Conservation (phyloP, 2,329 filamentous ascomycete species). For the Aspergillus carbonarius region DNA sequence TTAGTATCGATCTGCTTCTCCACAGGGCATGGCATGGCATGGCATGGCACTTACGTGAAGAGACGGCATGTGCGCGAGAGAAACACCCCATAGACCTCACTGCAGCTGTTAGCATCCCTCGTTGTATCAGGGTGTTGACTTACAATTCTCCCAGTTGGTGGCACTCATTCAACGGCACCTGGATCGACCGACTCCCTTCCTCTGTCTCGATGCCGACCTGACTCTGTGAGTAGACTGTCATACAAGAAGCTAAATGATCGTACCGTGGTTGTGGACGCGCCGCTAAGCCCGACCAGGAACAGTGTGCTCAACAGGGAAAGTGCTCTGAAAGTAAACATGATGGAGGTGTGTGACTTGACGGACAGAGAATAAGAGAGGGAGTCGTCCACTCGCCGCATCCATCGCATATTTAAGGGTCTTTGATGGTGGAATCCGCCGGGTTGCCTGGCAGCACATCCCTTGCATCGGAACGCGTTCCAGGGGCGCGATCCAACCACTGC, state of each 20-base stretch:
- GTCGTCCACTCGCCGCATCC: too few species aligned
- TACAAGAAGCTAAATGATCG: not conserved
- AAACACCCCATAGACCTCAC: conserved; percentile 9
- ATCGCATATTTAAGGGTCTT: not conserved
- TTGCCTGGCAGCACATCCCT: not conserved
- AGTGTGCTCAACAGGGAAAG: not conserved
- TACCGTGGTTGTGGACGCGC: not conserved
- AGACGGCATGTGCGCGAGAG: conserved; percentile 11
- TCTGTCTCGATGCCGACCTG: not conserved
- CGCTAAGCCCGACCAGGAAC: not conserved
- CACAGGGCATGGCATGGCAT: too few species aligned
- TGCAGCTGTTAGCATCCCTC: not conserved
- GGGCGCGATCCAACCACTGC: too few species aligned
- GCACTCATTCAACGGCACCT: conserved; percentile 1
- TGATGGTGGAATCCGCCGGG: not conserved
- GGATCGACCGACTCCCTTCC: not conserved
- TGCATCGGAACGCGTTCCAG: not conserved
- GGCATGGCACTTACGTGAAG: conserved; percentile 10
- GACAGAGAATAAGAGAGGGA: too few species aligned
- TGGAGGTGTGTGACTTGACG: not conserved
- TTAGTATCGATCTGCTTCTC: not conserved
- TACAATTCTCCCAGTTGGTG: not conserved
- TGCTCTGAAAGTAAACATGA: not conserved
- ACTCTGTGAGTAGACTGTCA: not conserved
- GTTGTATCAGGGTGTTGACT: not conserved